phyloP scores from a whole-genome alignment of 257 asterid species.

The Hygrophila difformis region DNA sequence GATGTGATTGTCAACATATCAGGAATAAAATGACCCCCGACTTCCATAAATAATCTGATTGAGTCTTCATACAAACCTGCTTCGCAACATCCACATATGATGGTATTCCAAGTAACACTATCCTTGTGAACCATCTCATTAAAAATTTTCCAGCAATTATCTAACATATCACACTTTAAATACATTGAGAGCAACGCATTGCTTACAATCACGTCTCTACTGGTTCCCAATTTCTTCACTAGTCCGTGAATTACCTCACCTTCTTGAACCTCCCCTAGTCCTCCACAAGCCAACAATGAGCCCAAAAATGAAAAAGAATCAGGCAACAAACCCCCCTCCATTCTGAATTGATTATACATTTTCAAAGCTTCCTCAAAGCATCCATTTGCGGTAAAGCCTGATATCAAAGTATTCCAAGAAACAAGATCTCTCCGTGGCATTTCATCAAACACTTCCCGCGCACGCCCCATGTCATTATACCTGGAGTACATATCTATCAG shows the following conservation, averaged over 20 bases:
- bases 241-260: slow-evolving; percentile 58
- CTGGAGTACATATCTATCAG: slow-evolving; percentile 69
- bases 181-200: slow-evolving; percentile 67
- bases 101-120: slow-evolving; percentile 62
- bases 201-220: slow-evolving; percentile 33
- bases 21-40: slow-evolving; percentile 42
- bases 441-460: slow-evolving; percentile 54
- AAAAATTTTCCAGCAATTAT: slow-evolving; percentile 36
- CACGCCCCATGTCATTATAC: slow-evolving; percentile 31
- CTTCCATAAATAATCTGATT: slow-evolving; percentile 38
- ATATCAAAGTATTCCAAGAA: slow-evolving; percentile 78
- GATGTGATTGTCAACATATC: slow-evolving; percentile 59
- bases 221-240: slow-evolving; percentile 52
- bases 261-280: slow-evolving; percentile 42
- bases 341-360: slow-evolving; percentile 28
- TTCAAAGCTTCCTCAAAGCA: slow-evolving; percentile 53
- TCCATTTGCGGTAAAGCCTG: slow-evolving; percentile 68
- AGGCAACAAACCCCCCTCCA: slow-evolving; percentile 30
- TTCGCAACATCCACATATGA: slow-evolving; percentile 56
- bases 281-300: slow-evolving; percentile 54
- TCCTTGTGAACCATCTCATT: slow-evolving; percentile 57
- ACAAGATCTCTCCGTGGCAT: slow-evolving; percentile 62
- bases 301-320: slow-evolving; percentile 51
- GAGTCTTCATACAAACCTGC: slow-evolving; percentile 44
- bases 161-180: slow-evolving; percentile 46